Conservation (phyloP, 2,329 filamentous ascomycete species). For the Rosellinia necatrix region DNA sequence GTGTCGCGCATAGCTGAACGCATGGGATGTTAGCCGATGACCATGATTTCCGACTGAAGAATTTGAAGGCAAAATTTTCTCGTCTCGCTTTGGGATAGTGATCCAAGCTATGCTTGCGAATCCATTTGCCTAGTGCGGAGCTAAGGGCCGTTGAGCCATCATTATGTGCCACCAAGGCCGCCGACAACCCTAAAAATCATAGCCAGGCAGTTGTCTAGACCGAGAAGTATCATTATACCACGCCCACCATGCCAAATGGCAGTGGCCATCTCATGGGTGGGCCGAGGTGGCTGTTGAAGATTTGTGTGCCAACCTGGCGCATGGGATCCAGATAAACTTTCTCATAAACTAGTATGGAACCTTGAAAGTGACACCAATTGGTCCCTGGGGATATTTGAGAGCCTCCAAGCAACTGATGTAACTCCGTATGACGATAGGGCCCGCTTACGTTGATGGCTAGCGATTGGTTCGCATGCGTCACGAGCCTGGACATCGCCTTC, state of each 20-base stretch:
- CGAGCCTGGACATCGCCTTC: slow-evolving; percentile 24
- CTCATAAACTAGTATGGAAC: slow-evolving; percentile 12
- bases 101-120: slow-evolving; percentile 1
- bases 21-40: slow-evolving; percentile 11
- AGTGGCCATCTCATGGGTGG: slow-evolving; percentile 15
- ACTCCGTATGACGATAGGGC: slow-evolving; percentile 26
- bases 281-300: slow-evolving; percentile 14
- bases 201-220: slow-evolving; percentile 17
- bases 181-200: slow-evolving; percentile 9
- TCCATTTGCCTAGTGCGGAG: slow-evolving; percentile 15
- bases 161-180: slow-evolving; percentile 18
- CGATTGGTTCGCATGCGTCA: slow-evolving; percentile 27
- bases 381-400: slow-evolving; percentile 16
- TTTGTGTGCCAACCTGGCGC: slow-evolving; percentile 1
- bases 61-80: slow-evolving; percentile 6
- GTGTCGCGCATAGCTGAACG: slow-evolving; percentile 13
- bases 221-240: slow-evolving; percentile 12
- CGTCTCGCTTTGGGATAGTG: slow-evolving; percentile 10
- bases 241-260: slow-evolving; percentile 15
- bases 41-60: slow-evolving; percentile 11
- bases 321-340: slow-evolving; percentile 9
- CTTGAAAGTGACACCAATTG: slow-evolving; percentile 14
- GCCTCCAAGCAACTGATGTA: slow-evolving; percentile 27
- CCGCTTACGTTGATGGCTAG: slow-evolving; percentile 17
- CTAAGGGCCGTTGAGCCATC: slow-evolving; percentile 26